phyloP scores from a whole-genome alignment of 441 rosid species.

The Sinapis alba region DNA sequence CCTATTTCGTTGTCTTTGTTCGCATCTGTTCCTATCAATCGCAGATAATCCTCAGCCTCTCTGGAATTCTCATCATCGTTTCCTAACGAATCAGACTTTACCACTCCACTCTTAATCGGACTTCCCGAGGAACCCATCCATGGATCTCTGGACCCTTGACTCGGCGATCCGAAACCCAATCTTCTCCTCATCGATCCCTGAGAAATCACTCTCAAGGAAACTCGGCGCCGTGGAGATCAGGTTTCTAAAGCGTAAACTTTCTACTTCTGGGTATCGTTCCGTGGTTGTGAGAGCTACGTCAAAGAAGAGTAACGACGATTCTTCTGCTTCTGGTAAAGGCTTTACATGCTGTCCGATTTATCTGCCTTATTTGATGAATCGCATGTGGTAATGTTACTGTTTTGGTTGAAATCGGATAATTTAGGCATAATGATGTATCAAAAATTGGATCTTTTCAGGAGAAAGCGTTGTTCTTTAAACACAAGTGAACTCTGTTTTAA shows the following conservation, averaged over 20 bases:
- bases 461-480: too few relatives aligned
- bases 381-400: background rate
- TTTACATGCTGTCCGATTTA: background rate
- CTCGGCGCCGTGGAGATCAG: conserved; percentile 52
- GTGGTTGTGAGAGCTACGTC: conserved; percentile 60
- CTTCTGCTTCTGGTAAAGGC: conserved; percentile 54
- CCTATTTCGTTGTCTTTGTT: background rate
- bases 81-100: conserved; percentile 16
- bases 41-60: conserved; percentile 26
- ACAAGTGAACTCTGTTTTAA: too few relatives aligned
- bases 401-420: background rate
- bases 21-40: conserved; percentile 18
- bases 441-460: too few relatives aligned
- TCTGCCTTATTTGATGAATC: background rate
- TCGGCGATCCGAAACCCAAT: conserved; percentile 43
- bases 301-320: conserved; percentile 69
- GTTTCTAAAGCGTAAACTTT: conserved; percentile 41
- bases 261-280: conserved; percentile 43
- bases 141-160: conserved; percentile 72
- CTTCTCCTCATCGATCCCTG: conserved; percentile 41
- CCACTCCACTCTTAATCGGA: conserved; percentile 4
- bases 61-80: conserved; percentile 19
- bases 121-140: conserved; percentile 15
- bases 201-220: conserved; percentile 39
- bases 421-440: too few relatives aligned